phyloP scores from a whole-genome alignment of 1,139 yeast species.

The Barnettozyma hawaiiensis region DNA sequence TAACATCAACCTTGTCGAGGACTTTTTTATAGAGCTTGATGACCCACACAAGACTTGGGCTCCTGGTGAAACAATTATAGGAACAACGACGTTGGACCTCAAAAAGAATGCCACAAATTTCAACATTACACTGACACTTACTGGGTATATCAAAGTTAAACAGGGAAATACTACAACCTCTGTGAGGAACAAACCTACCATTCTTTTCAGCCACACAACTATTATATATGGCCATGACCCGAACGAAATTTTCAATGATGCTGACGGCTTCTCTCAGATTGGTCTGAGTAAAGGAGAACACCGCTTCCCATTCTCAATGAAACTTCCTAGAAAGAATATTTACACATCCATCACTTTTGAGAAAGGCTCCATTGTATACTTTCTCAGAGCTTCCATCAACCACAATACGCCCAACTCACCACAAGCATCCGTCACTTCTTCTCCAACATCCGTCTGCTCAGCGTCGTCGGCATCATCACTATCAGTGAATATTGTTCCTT shows the following conservation, averaged over 20 bases:
- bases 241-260: conserved; percentile 13
- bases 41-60: conserved; percentile 60
- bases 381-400: conserved; percentile 51
- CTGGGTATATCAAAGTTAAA: conserved; percentile 54
- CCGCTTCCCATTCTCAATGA: conserved; percentile 77
- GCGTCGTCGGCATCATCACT: conserved; percentile 8
- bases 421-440: conserved; percentile 15
- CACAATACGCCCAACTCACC: conserved; percentile 23
- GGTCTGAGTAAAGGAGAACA: conserved; percentile 79
- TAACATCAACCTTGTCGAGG: conserved; percentile 42
- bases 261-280: conserved; percentile 12
- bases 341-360: conserved; percentile 79
- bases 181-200: conserved; percentile 45
- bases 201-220: conserved; percentile 59
- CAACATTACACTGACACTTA: conserved; percentile 45
- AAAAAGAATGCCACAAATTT: conserved; percentile 53
- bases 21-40: conserved; percentile 63
- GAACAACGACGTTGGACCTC: conserved; percentile 52
- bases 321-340: conserved; percentile 63
- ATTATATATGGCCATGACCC: conserved; percentile 54
- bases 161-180: conserved; percentile 38
- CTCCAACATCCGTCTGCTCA: conserved; percentile 18
- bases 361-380: conserved; percentile 73
- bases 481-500: conserved; percentile 10
- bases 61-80: conserved; percentile 63